Conservation (phyloP, 805 yeast species). For the Lachancea fermentati region DNA sequence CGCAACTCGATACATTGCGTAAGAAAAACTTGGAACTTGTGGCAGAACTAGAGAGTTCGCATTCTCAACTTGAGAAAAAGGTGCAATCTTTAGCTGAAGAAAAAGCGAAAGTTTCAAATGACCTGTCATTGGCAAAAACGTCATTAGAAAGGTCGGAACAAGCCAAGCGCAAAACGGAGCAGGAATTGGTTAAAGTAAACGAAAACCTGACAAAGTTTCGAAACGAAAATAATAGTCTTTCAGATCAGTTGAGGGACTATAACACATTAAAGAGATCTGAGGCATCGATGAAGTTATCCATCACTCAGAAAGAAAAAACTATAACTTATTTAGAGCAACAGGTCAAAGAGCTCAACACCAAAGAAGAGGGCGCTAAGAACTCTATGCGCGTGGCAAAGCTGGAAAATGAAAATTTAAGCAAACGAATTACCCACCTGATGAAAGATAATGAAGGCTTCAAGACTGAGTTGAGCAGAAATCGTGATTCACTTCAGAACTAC, state of each 20-base stretch:
- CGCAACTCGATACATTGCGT: slow-evolving; percentile 27
- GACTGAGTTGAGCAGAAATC: slow-evolving; percentile 38
- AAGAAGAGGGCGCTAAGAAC: slow-evolving; percentile 24
- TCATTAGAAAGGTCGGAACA: slow-evolving; percentile 15
- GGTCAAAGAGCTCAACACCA: slow-evolving; percentile 34
- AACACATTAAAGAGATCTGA: slow-evolving; percentile 19
- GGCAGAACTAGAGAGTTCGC: slow-evolving; percentile 10
- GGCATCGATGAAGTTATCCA: slow-evolving; percentile 17
- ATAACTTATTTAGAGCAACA: slow-evolving; percentile 37
- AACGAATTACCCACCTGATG: slow-evolving; percentile 27
- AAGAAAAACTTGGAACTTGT: slow-evolving; percentile 34
- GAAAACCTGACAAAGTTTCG: slow-evolving; percentile 14
- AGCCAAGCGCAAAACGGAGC: slow-evolving; percentile 17
- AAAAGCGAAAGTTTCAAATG: slow-evolving; percentile 14
- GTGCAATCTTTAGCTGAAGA: slow-evolving; percentile 5
- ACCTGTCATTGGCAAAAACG: slow-evolving; percentile 18
- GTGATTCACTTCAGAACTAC: slow-evolving; percentile 32
- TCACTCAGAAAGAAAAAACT: slow-evolving; percentile 35
- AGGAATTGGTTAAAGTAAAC: slow-evolving; percentile 9
- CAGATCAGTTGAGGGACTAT: slow-evolving; percentile 18
- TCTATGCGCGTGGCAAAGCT: slow-evolving; percentile 26
- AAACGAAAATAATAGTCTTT: slow-evolving; percentile 15
- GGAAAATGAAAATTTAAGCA: slow-evolving; percentile 31
- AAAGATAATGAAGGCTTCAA: slow-evolving; percentile 35
- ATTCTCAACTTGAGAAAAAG: slow-evolving; percentile 9